Evolutionary conservation across 306 rosid genomes (phyloP), one percentile per base, ranked within the genome.

Genomic region (Quillaja saponaria): DNA sequence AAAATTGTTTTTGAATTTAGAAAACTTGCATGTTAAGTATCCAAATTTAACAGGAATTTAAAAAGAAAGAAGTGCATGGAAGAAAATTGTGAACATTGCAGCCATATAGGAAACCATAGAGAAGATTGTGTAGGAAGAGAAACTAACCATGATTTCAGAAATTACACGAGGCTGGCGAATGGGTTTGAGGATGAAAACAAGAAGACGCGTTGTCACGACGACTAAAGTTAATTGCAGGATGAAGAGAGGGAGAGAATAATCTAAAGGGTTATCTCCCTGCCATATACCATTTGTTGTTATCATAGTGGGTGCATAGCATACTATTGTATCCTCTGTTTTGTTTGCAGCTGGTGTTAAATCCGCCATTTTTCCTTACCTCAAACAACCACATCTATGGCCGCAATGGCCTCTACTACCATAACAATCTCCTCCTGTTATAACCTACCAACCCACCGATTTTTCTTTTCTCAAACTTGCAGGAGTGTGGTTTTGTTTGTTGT

Each of bases 231-330:
- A 49, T 60, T 91, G 98, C 67, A 91, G 67, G 55, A 91, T 86
- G 81, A 91, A 91, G 69, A 86, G 95, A 52, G 98, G 98, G 19
- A 91, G 87, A 75, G 98, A 91, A 68, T 80, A 91, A 69, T 88
- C 90, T 69, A 91, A 63, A 79, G 98, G 98, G 63, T 88, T 91
- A 39, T 91, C 96, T 6, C 98, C 98, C 69, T 86, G 95, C 96
- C 96, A 91, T n/a, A 91, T 64, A 14, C 98, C 96, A 64, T 91
- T 84, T 40, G 98, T 91, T 17, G 95, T 88, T 34, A 91, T 79
- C 98, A 88, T 84, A 19, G 85, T 81, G 3, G 98, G 98, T 7
- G 95, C 83, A 58, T 86, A 91, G 37, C 98, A 91, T 0, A 91
- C 84, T 34, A 86, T 86, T 1, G 76, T 58, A 0, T 64, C 82